Percentiles rank a stretch among this genome's conserved stretches.
Conservation (phyloP, 805 yeast genomes). For the Zygosaccharomyces bailii region DNA sequence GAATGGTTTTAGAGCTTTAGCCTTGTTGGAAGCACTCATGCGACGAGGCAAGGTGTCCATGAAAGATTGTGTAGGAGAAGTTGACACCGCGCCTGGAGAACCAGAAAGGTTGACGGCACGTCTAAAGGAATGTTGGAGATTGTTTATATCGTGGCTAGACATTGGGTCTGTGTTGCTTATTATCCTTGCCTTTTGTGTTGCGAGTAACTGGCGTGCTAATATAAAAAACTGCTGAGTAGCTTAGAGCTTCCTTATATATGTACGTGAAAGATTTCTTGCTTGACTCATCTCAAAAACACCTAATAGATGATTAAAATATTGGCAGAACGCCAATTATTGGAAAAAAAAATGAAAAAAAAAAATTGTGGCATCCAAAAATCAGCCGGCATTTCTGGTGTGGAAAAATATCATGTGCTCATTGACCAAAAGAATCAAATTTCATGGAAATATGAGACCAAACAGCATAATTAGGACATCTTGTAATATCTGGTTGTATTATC, state of each 20-base stretch:
- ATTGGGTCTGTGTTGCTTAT: slow-evolving; percentile 34
- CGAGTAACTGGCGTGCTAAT: too few relatives aligned
- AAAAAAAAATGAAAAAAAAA: slow-evolving; percentile 4
- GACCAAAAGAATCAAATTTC: background rate
- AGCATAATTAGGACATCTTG: background rate
- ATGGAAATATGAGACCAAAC: background rate
- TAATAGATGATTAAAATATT: background rate
- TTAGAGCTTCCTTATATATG: slow-evolving; percentile 9
- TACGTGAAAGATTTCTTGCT: slow-evolving; percentile 4
- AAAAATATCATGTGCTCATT: slow-evolving; percentile 5
- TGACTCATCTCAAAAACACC: slow-evolving; percentile 13
- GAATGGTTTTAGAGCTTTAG: slow-evolving; percentile 86
- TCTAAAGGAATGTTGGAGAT: slow-evolving; percentile 53
- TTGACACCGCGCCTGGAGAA: slow-evolving; percentile 70
- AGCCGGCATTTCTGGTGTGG: slow-evolving; percentile 5
- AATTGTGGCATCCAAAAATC: slow-evolving; percentile 14
- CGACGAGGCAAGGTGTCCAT: slow-evolving; percentile 49
- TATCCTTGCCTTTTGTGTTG: background rate
- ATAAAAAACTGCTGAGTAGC: background rate
- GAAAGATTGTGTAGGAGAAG: slow-evolving; percentile 76
- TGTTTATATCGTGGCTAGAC: slow-evolving; percentile 66
- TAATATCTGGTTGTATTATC: background rate
- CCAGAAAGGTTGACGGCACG: slow-evolving; percentile 49
- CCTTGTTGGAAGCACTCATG: slow-evolving; percentile 44
- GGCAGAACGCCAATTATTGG: slow-evolving; percentile 7